Evolutionary conservation across 257 asterid genomes (phyloP).

Genomic region (Gentiana dahurica): DNA sequence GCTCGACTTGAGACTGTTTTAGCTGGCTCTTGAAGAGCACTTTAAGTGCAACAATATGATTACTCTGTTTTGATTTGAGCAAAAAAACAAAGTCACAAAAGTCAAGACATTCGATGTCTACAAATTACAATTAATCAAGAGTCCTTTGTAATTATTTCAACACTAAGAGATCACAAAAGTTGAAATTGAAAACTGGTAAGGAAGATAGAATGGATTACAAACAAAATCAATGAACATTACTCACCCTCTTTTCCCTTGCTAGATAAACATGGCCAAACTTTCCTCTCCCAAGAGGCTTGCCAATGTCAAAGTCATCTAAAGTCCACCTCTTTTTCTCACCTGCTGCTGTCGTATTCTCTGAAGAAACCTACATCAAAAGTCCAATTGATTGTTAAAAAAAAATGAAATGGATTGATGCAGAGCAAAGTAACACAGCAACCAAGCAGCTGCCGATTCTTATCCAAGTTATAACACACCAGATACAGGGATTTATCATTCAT

Average conservation of each 20-base stretch:
- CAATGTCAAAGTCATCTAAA: slow-evolving; percentile 65
- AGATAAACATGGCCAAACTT: slow-evolving; percentile 88
- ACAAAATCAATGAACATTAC: slow-evolving; percentile 4
- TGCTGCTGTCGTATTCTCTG: slow-evolving; percentile 37
- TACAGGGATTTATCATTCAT: too few relatives aligned
- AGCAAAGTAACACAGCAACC: not conserved
- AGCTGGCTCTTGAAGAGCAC: slow-evolving; percentile 83
- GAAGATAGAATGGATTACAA: not conserved
- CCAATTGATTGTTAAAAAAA: not conserved
- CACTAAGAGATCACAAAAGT: not conserved
- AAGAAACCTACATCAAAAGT: slow-evolving; percentile 27
- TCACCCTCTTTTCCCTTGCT: slow-evolving; percentile 76
- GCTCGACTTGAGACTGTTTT: slow-evolving; percentile 88
- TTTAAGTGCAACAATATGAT: slow-evolving; percentile 81
- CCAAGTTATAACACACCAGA: not conserved
- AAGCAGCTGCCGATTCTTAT: not conserved
- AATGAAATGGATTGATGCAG: not conserved
- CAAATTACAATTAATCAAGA: too few relatives aligned
- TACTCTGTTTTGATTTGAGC: slow-evolving; percentile 42
- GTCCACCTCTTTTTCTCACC: slow-evolving; percentile 62
- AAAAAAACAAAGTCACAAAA: not conserved
- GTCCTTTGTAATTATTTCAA: too few relatives aligned
- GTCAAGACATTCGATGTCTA: too few relatives aligned
- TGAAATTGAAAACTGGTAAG: not conserved
- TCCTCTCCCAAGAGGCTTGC: slow-evolving; percentile 92